Base-by-base conservation (phyloP, 1,284 basidiomycete genomes). In the Ustilago trichophora region DNA sequence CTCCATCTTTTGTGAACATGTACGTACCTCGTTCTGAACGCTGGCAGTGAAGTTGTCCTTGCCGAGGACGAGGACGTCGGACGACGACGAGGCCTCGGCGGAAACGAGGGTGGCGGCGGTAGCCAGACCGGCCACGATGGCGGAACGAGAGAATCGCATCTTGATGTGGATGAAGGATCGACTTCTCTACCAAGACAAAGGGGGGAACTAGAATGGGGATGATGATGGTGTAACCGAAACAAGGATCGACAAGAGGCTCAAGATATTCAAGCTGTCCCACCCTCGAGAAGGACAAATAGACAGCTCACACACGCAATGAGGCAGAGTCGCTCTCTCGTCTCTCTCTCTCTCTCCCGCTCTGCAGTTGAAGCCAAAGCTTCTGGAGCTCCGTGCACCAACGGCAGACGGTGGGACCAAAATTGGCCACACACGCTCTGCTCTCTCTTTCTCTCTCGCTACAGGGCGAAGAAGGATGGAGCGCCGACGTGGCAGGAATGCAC, bases 11-110 rank as follows among this genome's bases (percentile, higher is more conserved):
- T n/a, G n/a, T n/a, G n/a, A n/a, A n/a, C n/a, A 26, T 3, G 13
- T 12, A 67, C 69, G 8, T 45, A 73, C 69, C 73, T 78, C 90
- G 10, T 85, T 83, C 68, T 86, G 84, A 66, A 95, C 88, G 58
- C 87, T 83, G 26, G 86, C 83, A 72, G 89, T 86, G 82, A 98
- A 97, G 80, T 85, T 88, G 74, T 84, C 82, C 43, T 88, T 82
- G 34, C 88, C 91, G 70, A 96, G 84, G 80, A 84, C 88, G 59
- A 93, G 69, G 70, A 97, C 93, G 83, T 97, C 92, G n/a, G 90
- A 91, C 44, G 84, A 82, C 33, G 83, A 84, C 41, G 87, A 70
- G 22, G 69, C 86, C 49, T 86, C 87, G 57, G 85, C 81, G 58
- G 84, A 87, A 73, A 87, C 79, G 31, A 67, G 37, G 32, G 64